These are phyloP conservation scores for Vanderwaltozyma verrucispora DNA, from an alignment of 805 yeast species.

Conservation along the genomic window DNA sequence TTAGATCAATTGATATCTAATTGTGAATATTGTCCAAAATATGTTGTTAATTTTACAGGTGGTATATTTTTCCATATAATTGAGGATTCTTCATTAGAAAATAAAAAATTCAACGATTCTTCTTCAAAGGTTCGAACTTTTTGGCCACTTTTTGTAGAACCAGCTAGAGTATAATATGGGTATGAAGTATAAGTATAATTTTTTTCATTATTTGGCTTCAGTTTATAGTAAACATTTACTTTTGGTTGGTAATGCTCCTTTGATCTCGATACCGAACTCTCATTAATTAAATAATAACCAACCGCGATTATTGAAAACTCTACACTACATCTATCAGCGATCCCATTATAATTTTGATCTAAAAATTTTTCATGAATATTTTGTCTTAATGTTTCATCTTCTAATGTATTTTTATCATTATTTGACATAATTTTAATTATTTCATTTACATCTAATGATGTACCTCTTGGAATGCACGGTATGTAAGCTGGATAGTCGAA, in stretches of 20 bases:
- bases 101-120: not conserved
- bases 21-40: conserved; percentile 8
- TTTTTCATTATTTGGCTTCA: conserved; percentile 3
- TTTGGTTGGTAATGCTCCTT: not conserved
- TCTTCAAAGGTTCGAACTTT: not conserved
- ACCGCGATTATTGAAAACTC: conserved; percentile 1
- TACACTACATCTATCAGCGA: not conserved
- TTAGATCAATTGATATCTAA: not conserved
- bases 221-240: conserved; percentile 4
- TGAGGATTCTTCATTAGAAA: not conserved
- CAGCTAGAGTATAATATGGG: conserved; percentile 1
- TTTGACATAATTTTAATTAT: conserved; percentile 10
- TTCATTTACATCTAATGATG: conserved; percentile 4
- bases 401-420: conserved; percentile 1
- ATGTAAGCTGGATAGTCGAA: conserved; percentile 15
- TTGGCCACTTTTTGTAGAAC: not conserved
- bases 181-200: conserved; percentile 4
- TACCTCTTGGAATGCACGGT: conserved; percentile 9
- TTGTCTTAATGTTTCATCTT: not conserved
- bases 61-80: not conserved
- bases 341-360: not conserved
- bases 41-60: conserved; percentile 5
- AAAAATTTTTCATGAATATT: conserved; percentile 4
- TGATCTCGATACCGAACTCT: not conserved
- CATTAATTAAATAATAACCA: not conserved